Conservation (phyloP, 495 filamentous ascomycete species). For the Aspergillus olivimuriae region DNA sequence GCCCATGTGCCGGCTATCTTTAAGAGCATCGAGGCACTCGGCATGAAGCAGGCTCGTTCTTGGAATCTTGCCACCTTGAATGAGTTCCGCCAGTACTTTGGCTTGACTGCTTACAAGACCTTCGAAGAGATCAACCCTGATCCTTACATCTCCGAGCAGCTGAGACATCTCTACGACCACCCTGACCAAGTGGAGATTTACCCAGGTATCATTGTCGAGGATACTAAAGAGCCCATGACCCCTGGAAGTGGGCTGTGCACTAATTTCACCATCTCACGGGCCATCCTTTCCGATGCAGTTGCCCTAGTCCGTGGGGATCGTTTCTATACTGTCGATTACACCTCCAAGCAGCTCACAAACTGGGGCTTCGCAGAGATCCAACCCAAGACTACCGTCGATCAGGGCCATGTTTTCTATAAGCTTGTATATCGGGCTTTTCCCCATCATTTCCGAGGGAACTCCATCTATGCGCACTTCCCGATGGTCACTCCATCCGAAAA, state of each 20-base stretch:
- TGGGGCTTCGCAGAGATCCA: constrained; percentile 61
- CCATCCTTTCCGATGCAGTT: constrained; percentile 80
- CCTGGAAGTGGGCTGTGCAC: constrained; percentile 79
- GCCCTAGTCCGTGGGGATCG: constrained; percentile 80
- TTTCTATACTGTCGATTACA: constrained; percentile 76
- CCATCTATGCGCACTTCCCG: constrained; percentile 54
- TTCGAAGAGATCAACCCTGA: constrained; percentile 86
- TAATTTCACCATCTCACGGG: constrained; percentile 75
- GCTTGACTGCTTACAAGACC: constrained; percentile 62
- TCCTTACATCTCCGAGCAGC: constrained; percentile 61
- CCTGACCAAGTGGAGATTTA: constrained; percentile 80
- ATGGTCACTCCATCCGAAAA: constrained; percentile 52
- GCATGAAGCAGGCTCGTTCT: constrained; percentile 74
- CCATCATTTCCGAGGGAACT: constrained; percentile 49
- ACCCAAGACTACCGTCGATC: constrained; percentile 41
- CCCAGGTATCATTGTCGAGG: constrained; percentile 75
- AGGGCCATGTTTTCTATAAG: constrained; percentile 56
- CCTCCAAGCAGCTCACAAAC: constrained; percentile 69
- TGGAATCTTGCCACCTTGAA: constrained; percentile 84
- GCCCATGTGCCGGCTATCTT: constrained; percentile 69
- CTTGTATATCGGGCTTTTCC: constrained; percentile 57
- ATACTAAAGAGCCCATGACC: constrained; percentile 63
- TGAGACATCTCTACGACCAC: constrained; percentile 70
- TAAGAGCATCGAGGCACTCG: constrained; percentile 72
- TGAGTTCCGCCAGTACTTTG: constrained; percentile 80